Conservation (phyloP, 1,284 basidiomycete genomes). For the Anthracocystis setariae region DNA sequence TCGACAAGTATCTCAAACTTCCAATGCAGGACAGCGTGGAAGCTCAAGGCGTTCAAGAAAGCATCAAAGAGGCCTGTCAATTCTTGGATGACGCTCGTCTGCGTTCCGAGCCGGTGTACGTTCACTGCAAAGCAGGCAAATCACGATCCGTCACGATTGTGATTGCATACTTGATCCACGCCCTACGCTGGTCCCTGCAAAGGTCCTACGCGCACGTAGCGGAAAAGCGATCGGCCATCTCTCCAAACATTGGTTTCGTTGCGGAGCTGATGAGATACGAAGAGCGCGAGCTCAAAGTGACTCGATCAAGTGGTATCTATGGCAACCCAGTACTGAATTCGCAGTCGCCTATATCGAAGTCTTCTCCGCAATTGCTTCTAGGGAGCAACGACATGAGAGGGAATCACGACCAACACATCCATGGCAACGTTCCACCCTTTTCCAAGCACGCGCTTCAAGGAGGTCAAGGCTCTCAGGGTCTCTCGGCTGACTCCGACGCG, state of each 20-base stretch:
- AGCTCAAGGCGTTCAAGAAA: constrained; percentile 85
- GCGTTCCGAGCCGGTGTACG: constrained; percentile 87
- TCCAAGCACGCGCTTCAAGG: not conserved
- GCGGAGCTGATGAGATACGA: constrained; percentile 96
- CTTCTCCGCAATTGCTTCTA: constrained; percentile 10
- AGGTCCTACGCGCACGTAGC: constrained; percentile 89
- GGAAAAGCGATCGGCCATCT: constrained; percentile 87
- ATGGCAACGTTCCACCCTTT: constrained; percentile 8
- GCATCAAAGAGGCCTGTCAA: constrained; percentile 83
- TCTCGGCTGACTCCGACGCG: not conserved
- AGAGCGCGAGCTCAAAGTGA: constrained; percentile 70
- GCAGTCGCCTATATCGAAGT: constrained; percentile 3
- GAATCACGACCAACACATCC: not conserved
- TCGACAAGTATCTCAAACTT: constrained; percentile 84
- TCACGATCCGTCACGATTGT: constrained; percentile 95
- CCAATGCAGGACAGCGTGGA: constrained; percentile 95
- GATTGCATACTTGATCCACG: constrained; percentile 95
- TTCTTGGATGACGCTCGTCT: constrained; percentile 89
- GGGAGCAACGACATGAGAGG: not conserved
- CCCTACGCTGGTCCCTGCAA: constrained; percentile 92
- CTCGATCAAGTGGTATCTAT: constrained; percentile 37
- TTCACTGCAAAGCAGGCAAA: constrained; percentile 96
- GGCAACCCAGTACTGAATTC: constrained; percentile 4
- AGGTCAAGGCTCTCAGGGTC: not conserved
- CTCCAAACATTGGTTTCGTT: constrained; percentile 98